A percentile compares a stretch with the other conserved stretches of the same genome.
phyloP scores from a whole-genome alignment of 1,284 basidiomycete genomes.

The Papiliotrema fonsecae region DNA sequence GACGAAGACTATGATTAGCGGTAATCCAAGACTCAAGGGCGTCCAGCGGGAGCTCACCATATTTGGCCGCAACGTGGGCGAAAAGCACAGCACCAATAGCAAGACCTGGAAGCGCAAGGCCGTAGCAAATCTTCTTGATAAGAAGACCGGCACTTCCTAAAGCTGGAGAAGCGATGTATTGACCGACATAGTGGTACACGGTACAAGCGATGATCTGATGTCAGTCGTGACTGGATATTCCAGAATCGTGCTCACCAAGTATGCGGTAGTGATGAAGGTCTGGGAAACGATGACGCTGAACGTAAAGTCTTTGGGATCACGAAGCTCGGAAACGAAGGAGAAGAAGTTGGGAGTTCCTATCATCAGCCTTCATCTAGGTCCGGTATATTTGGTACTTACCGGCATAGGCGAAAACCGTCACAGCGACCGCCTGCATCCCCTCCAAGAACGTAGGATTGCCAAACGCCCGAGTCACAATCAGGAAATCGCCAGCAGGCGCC shows the following conservation, averaged over 20 bases:
- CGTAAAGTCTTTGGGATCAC: constrained; percentile 27
- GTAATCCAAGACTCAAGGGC: constrained; percentile 41
- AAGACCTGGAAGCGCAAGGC: constrained; percentile 36
- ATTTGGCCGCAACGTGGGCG: constrained; percentile 29
- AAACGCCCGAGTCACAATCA: constrained; percentile 24
- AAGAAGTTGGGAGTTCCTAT: constrained; percentile 27
- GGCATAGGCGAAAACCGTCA: constrained; percentile 39
- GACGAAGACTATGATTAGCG: constrained; percentile 60
- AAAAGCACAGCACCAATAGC: constrained; percentile 31
- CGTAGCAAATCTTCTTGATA: constrained; percentile 40
- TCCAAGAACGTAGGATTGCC: constrained; percentile 28
- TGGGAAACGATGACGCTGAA: constrained; percentile 20
- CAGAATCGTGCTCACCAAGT: constrained; percentile 37
- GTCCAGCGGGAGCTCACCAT: constrained; percentile 14
- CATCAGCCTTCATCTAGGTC: constrained; percentile 10
- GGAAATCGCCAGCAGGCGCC: constrained; percentile 26
- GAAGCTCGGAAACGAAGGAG: constrained; percentile 46
- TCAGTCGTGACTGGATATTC: not conserved
- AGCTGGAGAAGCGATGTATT: constrained; percentile 46
- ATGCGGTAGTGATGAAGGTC: constrained; percentile 33
- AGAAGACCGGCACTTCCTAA: constrained; percentile 46
- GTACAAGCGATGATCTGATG: constrained; percentile 15
- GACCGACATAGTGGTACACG: constrained; percentile 32
- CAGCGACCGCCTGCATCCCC: constrained; percentile 39
- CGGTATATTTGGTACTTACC: constrained; percentile 7